Percentiles rank a stretch among this genome's conserved stretches.
These are phyloP conservation scores for Xylaria venustula DNA, from an alignment of 495 filamentous ascomycete species.

Conservation along the genomic window DNA sequence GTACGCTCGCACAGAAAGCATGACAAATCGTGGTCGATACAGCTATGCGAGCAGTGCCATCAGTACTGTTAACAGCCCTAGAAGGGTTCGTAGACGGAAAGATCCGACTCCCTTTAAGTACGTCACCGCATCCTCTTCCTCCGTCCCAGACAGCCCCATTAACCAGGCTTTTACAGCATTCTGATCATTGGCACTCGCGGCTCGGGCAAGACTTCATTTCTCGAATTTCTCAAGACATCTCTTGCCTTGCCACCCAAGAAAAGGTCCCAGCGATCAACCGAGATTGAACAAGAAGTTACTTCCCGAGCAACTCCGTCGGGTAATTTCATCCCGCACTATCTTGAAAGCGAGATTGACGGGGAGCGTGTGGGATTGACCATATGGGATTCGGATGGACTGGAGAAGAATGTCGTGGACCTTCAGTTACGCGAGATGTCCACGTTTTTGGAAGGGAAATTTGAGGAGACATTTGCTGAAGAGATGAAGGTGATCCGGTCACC, in stretches of 20 bases:
- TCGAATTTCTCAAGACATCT: conserved; percentile 87
- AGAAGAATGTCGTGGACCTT: conserved; percentile 90
- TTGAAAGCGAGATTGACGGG: conserved; percentile 91
- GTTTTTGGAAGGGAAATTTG: conserved; percentile 97
- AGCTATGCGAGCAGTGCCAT: conserved; percentile 93
- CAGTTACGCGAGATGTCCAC: conserved; percentile 87
- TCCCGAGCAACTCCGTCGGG: conserved; percentile 47
- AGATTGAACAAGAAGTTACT: conserved; percentile 53
- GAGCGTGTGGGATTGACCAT: conserved; percentile 91
- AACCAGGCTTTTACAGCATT: conserved; percentile 55
- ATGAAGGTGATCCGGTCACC: conserved; percentile 95
- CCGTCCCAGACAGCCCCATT: conserved; percentile 6
- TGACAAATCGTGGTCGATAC: conserved; percentile 95
- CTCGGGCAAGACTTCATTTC: conserved; percentile 93
- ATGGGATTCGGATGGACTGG: conserved; percentile 93
- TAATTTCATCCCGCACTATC: conserved; percentile 79
- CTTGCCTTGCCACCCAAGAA: conserved; percentile 79
- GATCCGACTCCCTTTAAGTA: conserved; percentile 99
- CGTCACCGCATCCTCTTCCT: conserved; percentile 36
- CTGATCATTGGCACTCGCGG: conserved; percentile 85
- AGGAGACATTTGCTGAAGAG: conserved; percentile 96
- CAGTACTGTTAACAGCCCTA: conserved; percentile 91
- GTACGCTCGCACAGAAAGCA: conserved; percentile 83
- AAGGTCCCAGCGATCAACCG: conserved; percentile 47
- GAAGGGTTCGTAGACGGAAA: conserved; percentile 88